A percentile compares a stretch with the other conserved stretches of the same genome.
Evolutionary conservation across 108 stramenopile genomes (phyloP).

Genomic region (Seminavis robusta): DNA sequence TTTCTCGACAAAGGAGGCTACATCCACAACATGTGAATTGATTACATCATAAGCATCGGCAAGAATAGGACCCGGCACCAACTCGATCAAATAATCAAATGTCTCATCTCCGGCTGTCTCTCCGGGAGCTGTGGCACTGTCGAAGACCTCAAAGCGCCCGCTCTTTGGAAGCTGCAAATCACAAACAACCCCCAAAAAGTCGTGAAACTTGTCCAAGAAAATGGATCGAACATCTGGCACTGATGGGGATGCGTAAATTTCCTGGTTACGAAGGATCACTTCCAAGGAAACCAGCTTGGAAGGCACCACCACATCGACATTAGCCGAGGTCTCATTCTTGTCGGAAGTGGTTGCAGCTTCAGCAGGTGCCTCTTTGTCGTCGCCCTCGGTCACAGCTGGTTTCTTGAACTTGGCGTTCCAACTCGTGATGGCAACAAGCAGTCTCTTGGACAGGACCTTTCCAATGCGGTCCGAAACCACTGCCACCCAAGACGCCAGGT

Average conservation of each 20-base stretch:
- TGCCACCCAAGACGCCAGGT: conserved; percentile 69
- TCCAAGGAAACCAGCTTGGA: conserved; percentile 45
- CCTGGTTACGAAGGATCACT: conserved; percentile 78
- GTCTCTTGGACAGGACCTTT: conserved; percentile 52
- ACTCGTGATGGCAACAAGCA: conserved; percentile 56
- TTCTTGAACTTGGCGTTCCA: conserved; percentile 59
- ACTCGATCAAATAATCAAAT: conserved; percentile 52
- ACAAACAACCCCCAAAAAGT: conserved; percentile 79
- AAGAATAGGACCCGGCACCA: conserved; percentile 41
- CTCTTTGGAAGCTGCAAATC: conserved; percentile 79
- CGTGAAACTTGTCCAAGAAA: conserved; percentile 77
- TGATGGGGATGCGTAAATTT: conserved; percentile 76
- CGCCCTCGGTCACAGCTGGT: background rate
- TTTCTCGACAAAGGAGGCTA: conserved; percentile 66
- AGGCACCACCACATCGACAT: background rate
- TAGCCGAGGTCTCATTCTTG: conserved; percentile 1
- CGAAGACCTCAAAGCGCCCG: conserved; percentile 90
- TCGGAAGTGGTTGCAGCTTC: background rate
- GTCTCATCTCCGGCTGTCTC: conserved; percentile 8
- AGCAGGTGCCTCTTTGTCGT: conserved; percentile 17
- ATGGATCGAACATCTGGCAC: conserved; percentile 61
- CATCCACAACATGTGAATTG: conserved; percentile 65
- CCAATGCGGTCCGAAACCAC: conserved; percentile 65
- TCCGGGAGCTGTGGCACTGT: conserved; percentile 18
- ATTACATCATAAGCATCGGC: conserved; percentile 65